Base-by-base conservation (phyloP, 2,329 filamentous ascomycete species). In the Pseudovirgaria hyperparasitica region DNA sequence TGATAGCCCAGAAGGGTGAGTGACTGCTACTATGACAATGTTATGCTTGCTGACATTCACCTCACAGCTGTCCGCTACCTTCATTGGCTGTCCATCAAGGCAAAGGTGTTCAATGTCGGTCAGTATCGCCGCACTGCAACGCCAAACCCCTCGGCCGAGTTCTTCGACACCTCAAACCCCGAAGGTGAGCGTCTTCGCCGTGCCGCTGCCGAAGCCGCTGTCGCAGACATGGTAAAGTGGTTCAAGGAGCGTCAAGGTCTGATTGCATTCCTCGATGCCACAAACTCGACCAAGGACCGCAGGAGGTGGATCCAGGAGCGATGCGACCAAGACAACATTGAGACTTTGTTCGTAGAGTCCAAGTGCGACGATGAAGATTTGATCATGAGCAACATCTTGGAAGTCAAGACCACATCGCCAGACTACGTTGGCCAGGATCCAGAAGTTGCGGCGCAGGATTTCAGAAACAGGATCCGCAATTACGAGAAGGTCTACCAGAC, bases 401-500 rank as follows among this genome's bases (percentile, higher is more conserved):
- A 94, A 50, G 90, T 98, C 46, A 98, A 98, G 67, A 87, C 85
- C 2, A 92, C 84, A 15, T 92, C 82, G 30, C 90, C 90, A 2
- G 90, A 98, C 57, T 98, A 98, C 53, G 65, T 75, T 32, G 90
- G 86, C 29, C 85, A 93, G 54, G 90, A 98, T 49, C 90, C 90
- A 2, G 90, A 98, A 52, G 65, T 72, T 33, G 90, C 90, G 4
- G 90, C 86, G 8, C 69, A 75, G 31, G 90, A 98, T 54, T 98
- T 98, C 60, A 76, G 84, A 36, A 79, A 92, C 46, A 78, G 90
- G 36, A 98, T 98, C 48, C 75, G 79, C 46, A 93, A 94, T 57
- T 98, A 98, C 57, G 90, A 98, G 56, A 90, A 90, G 57, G 81
- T 92, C 16, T 98, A 98, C 57, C 74, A 92, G 59, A 87, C 84